Evolutionary conservation across 2,329 filamentous ascomycete species (phyloP), one percentile per base, ranked within the genome.

Genomic region (Verticillium isaacii): DNA sequence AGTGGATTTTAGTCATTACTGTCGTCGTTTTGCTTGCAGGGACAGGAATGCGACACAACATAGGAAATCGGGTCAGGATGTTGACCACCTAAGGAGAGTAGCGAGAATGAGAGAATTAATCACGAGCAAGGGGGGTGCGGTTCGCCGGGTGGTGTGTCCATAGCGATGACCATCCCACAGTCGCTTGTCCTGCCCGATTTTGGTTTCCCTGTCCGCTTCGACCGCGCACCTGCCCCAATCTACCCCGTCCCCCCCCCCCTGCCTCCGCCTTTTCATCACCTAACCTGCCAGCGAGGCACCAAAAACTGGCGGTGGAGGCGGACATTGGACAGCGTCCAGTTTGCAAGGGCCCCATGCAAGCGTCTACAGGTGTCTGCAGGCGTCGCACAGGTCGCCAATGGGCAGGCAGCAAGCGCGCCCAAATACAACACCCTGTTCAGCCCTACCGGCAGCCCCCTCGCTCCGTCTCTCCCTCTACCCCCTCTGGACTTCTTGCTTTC

Each of bases 201-300:
- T 52, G 45, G 45, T 7, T 52, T 52, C 45, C 14, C 19, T 52
- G n/a, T 52, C 45, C 45, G 23, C 9, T 4, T n/a, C 39, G n/a
- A 19, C 17, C 29, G 17, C n/a, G 17, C 39, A 45, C n/a, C 39
- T n/a, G 17, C 17, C n/a, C 39, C 39, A 14, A 9, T 14, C 39
- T 29, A 29, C 39, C 39, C 17, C 17, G 9, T 45, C 39, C 34
- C 39, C n/a, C 34, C 39, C n/a, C 19, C 45, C 19, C 45, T 52
- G 45, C 45, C 54, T 56, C 54, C 54, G 54, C 54, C 54, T 56
- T 56, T 56, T 56, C 54, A 17, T 3, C 54, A 56, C 54, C 54
- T 4, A 56, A 32, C 11, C 14, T 11, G 29, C 25, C 14, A 15
- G 14, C 9, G 14, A 25, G 14, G 25, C 54, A 56, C 54, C 25